A percentile compares a stretch with the other conserved stretches of the same genome.
Evolutionary conservation across 164 flowering plant species (phyloP).

Genomic region (Annona cherimola): DNA sequence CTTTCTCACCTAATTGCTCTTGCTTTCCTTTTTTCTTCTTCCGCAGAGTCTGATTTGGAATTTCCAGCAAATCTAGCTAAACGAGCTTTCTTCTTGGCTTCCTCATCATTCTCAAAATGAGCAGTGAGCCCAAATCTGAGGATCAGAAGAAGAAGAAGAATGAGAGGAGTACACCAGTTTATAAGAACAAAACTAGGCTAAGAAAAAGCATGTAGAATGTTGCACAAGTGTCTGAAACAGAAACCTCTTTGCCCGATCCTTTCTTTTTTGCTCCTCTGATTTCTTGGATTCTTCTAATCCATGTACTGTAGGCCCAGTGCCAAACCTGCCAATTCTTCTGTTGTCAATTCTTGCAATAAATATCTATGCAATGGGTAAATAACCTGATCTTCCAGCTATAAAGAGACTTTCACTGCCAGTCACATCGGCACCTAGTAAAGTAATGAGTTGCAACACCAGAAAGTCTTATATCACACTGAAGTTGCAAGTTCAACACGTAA

Average conservation of each 20-base stretch:
- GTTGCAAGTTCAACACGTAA: too few species aligned
- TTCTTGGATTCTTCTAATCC: slow-evolving; percentile 39
- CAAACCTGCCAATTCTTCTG: slow-evolving; percentile 46
- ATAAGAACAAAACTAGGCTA: slow-evolving; percentile 6
- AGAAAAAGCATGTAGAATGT: slow-evolving; percentile 7
- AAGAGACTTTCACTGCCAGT: too few species aligned
- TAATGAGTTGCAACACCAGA: too few species aligned
- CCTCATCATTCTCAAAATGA: slow-evolving; percentile 46
- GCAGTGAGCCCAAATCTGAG: slow-evolving; percentile 66
- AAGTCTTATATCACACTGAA: too few species aligned
- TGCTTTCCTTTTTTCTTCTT: slow-evolving; percentile 89
- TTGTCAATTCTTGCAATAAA: too few species aligned
- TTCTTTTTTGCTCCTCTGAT: slow-evolving; percentile 79
- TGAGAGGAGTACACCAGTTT: slow-evolving; percentile 10
- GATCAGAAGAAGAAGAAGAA: slow-evolving; percentile 3
- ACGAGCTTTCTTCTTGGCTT: slow-evolving; percentile 88
- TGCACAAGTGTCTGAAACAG: slow-evolving; percentile 4
- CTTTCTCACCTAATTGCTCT: slow-evolving; percentile 65
- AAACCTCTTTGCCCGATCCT: slow-evolving; percentile 97
- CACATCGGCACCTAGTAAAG: too few species aligned
- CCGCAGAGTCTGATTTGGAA: slow-evolving; percentile 45
- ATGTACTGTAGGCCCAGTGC: slow-evolving; percentile 35
- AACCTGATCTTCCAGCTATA: too few species aligned
- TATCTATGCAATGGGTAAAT: too few species aligned
- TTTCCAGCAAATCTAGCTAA: slow-evolving; percentile 57